Base-by-base conservation (phyloP, 2,329 filamentous ascomycete genomes). In the Penicillium glabrum region DNA sequence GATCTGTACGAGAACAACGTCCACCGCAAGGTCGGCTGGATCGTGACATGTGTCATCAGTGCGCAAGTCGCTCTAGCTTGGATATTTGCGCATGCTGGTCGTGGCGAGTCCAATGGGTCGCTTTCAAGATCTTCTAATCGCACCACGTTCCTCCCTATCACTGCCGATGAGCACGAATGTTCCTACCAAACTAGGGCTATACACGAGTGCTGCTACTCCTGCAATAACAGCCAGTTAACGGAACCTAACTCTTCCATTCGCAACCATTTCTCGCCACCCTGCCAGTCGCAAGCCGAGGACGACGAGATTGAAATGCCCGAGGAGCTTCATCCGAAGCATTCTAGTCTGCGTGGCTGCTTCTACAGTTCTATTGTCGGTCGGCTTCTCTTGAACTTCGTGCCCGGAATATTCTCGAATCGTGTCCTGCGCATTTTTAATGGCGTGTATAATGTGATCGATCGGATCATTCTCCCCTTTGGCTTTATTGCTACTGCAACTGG, bases 1-100 rank as follows among this genome's bases (percentile, higher is more conserved):
- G 90, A 96, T 69, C 78, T 97, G 21, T 97, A 96, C 72, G 86
- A 87, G 31, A 88, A 89, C 70, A 96, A 96, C 70, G 85, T 88
- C n/a, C 93, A 97, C 73, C 87, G 91, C 77, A 92, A 90, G 72
- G 82, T 93, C 43, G 92, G 92, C 54, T 98, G 93, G 93, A 80
- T 90, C 43, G 82, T 89, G 31, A 93, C 89, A 3, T 89, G 85
- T 80, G 79, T 93, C 3, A 81, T 89, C 11, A 81, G 81, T 51
- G 86, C 83, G 0, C 93, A 96, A 77, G 82, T 89, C 16, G 67
- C 89, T 39, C 78, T 96, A 70, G 84, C 85, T 48, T 71, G 91
- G 54, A 75, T 91, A 46, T 86, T 86, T 51, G 77, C 82, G 41
- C 84, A 89, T 58, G 80, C 83, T 5, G 80, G 82, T 14, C 71